phyloP scores from a whole-genome alignment of 2,329 filamentous ascomycete species.

The Byssochlamys sp. region DNA sequence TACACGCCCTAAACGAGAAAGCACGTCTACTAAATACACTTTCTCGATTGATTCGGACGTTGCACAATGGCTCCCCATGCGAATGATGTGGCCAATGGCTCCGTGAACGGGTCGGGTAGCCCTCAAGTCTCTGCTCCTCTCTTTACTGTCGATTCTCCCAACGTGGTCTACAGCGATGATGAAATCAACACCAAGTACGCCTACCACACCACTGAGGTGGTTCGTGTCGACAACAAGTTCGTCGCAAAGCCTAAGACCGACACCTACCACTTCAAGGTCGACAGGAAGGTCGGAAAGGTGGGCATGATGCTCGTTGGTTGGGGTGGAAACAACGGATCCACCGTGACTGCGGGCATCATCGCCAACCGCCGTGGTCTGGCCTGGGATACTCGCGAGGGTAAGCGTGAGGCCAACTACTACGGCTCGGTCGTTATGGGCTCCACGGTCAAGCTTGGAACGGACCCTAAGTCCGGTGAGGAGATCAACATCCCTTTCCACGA shows the following conservation, averaged over 20 bases:
- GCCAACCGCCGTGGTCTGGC: slow-evolving; percentile 77
- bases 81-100: slow-evolving; percentile 45
- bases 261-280: slow-evolving; percentile 92
- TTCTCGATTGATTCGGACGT: slow-evolving; percentile 9
- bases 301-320: slow-evolving; percentile 96
- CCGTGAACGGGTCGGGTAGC: slow-evolving; percentile 44
- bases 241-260: slow-evolving; percentile 80
- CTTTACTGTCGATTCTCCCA: slow-evolving; percentile 84
- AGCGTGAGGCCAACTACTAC: slow-evolving; percentile 86
- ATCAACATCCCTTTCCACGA: slow-evolving; percentile 94
- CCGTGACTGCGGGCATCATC: slow-evolving; percentile 91
- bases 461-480: slow-evolving; percentile 72
- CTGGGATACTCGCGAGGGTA: slow-evolving; percentile 91
- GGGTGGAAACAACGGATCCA: slow-evolving; percentile 97
- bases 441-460: slow-evolving; percentile 89
- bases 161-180: slow-evolving; percentile 78
- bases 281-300: slow-evolving; percentile 83
- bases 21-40: slow-evolving; percentile 1
- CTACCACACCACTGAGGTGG: slow-evolving; percentile 85
- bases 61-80: slow-evolving; percentile 86
- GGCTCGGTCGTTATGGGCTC: slow-evolving; percentile 95
- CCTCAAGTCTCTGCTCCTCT: slow-evolving; percentile 40
- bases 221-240: slow-evolving; percentile 60
- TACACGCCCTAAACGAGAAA: slow-evolving; percentile 35
- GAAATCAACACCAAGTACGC: slow-evolving; percentile 91